Base-by-base conservation (phyloP, 1,284 basidiomycete species). In the Naganishia albida region DNA sequence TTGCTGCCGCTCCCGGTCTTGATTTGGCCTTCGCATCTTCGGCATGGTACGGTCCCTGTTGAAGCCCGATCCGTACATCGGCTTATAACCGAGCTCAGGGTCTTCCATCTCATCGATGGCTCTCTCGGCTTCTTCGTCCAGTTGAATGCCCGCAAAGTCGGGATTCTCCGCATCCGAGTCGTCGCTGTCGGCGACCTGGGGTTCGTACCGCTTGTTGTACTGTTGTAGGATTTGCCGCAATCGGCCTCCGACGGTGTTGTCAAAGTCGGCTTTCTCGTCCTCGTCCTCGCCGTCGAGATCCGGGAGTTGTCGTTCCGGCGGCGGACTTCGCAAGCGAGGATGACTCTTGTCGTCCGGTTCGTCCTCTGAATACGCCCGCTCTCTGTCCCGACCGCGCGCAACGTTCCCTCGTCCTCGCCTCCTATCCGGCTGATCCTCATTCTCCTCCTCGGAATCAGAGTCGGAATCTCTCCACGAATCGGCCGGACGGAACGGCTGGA, bases 151-250 rank as follows among this genome's bases (percentile, higher is more conserved):
- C 2, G 34, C 34, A 20, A 60, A 60, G 16, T 60, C 57, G 7
- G 57, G 34, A n/a, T 60, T 60, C 16, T 38, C 57, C 18, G 30
- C 46, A n/a, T 60, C 57, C 12, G 57, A 60, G 7, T 60, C 34
- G 30, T 49, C 57, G 7, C 16, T 23, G 34, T 50, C 44, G 42
- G n/a, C 25, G 8, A 28, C 57, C 20, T 34, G 20, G 12, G 43
- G 26, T 16, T 60, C 57, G 46, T 60, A 60, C 0, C 57, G 57
- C 38, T 60, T 60, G 34, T 48, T 26, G 23, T 40, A 60, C 16
- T 15, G 13, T 16, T 60, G 28, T 16, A 60, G 38, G 0, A 25
- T 60, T 20, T 20, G 34, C 6, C 39, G 57, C 8, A 60, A 15
- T n/a, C 30, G 30, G 6, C 18, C 46, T 40, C 25, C 57, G 26